A percentile compares a stretch with the other conserved stretches of the same genome.
Evolutionary conservation across 306 rosid genomes (phyloP).

Genomic region (Spatholobus suberectus): DNA sequence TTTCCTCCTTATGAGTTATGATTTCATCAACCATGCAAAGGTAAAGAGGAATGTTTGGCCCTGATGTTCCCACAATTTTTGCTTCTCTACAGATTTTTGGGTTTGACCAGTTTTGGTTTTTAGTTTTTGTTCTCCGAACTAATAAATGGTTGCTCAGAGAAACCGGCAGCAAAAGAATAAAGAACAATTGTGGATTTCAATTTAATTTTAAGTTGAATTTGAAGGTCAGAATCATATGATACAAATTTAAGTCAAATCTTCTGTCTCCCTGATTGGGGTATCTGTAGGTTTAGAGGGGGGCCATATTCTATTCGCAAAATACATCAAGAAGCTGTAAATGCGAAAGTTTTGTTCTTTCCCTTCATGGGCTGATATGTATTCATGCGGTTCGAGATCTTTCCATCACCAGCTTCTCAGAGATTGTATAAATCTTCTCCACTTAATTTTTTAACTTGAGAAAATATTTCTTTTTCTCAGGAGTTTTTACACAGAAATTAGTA

Average conservation of each 20-base stretch:
- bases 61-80: neutral
- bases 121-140: neutral
- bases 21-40: neutral
- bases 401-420: neutral
- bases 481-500: neutral
- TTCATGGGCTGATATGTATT: neutral
- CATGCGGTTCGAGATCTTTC: neutral
- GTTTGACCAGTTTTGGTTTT: neutral
- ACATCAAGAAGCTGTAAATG: neutral
- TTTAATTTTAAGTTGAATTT: neutral
- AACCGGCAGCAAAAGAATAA: neutral
- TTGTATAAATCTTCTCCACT: neutral
- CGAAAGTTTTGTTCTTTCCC: neutral
- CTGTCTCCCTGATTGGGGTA: neutral
- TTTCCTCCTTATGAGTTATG: neutral
- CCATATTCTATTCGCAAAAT: neutral
- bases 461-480: neutral
- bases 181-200: neutral
- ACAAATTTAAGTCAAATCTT: neutral
- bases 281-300: neutral
- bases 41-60: neutral
- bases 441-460: neutral
- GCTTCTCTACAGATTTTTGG: neutral
- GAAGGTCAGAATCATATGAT: neutral
- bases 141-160: neutral